phyloP scores from a whole-genome alignment of 495 filamentous ascomycete species.

The Talaromyces adpressus region DNA sequence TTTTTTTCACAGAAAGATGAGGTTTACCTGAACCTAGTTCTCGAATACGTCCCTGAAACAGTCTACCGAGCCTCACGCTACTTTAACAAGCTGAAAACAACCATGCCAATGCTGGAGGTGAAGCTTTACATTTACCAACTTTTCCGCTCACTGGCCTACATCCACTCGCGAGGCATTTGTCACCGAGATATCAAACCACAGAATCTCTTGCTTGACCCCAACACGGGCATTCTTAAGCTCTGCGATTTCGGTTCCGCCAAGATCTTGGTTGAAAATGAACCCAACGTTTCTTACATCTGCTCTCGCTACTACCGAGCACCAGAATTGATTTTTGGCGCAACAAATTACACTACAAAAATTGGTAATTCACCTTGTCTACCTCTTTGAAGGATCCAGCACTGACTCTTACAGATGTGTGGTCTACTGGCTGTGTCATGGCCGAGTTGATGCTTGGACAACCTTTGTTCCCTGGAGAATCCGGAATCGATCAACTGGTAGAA shows the following conservation, averaged over 20 bases:
- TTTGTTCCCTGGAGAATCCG: constrained; percentile 97
- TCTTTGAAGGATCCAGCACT: constrained; percentile 16
- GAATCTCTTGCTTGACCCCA: constrained; percentile 88
- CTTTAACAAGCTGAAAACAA: constrained; percentile 99
- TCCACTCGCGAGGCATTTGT: constrained; percentile 98
- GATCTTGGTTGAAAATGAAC: constrained; percentile 97
- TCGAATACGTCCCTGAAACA: constrained; percentile 97
- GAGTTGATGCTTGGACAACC: constrained; percentile 98
- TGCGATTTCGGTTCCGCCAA: constrained; percentile 99
- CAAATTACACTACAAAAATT: constrained; percentile 99
- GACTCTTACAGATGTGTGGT: constrained; percentile 81
- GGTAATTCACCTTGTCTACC: constrained; percentile 48
- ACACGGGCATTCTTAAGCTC: constrained; percentile 86
- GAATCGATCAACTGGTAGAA: constrained; percentile 97
- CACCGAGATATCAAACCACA: constrained; percentile 99
- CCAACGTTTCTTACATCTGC: constrained; percentile 99
- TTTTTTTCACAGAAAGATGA: constrained; percentile 74
- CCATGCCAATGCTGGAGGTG: constrained; percentile 97
- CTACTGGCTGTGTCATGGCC: constrained; percentile 98
- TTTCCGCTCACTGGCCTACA: constrained; percentile 96
- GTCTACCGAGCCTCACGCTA: constrained; percentile 98
- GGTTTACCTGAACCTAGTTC: constrained; percentile 96
- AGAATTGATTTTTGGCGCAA: constrained; percentile 97
- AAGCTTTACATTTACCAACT: constrained; percentile 99
- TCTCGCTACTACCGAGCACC: constrained; percentile 98